phyloP scores from a whole-genome alignment of 345 rosid genomes.

The Populus ilicifolia region DNA sequence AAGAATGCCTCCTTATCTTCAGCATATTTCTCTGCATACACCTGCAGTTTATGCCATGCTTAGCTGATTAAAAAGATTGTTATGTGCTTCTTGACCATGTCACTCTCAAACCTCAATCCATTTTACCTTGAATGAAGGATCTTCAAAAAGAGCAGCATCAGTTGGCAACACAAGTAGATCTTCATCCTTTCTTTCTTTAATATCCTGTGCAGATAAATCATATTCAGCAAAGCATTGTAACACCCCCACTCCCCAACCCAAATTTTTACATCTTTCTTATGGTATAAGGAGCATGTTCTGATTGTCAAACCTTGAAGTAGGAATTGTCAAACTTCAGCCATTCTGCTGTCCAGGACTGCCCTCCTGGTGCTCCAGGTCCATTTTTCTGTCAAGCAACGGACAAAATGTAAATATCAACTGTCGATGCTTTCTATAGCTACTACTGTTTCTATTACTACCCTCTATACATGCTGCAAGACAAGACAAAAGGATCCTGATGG shows the following conservation, averaged over 20 bases:
- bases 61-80: conserved; percentile 11
- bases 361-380: conserved; percentile 97
- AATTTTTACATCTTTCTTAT: neutral
- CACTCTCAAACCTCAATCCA: neutral
- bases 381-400: conserved; percentile 54
- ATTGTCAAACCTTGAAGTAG: conserved; percentile 76
- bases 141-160: conserved; percentile 86
- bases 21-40: conserved; percentile 85
- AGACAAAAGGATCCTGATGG: neutral
- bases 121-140: conserved; percentile 85
- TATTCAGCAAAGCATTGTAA: conserved; percentile 15
- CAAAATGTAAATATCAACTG: conserved; percentile 12
- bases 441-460: neutral
- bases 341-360: conserved; percentile 92
- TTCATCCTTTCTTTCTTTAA: conserved; percentile 69
- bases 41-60: conserved; percentile 38
- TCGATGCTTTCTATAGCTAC: neutral
- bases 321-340: conserved; percentile 97
- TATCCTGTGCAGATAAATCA: conserved; percentile 45
- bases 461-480: neutral
- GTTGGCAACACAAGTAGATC: conserved; percentile 86
- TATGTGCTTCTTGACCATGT: neutral
- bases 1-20: conserved; percentile 79
- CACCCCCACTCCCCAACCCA: neutral
- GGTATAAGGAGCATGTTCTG: conserved; percentile 7